Percentiles rank a stretch among this genome's conserved stretches.
These are phyloP conservation scores for Dianthus caryophyllus DNA, from an alignment of 148 eudicot genomes.

Conservation along the genomic window DNA sequence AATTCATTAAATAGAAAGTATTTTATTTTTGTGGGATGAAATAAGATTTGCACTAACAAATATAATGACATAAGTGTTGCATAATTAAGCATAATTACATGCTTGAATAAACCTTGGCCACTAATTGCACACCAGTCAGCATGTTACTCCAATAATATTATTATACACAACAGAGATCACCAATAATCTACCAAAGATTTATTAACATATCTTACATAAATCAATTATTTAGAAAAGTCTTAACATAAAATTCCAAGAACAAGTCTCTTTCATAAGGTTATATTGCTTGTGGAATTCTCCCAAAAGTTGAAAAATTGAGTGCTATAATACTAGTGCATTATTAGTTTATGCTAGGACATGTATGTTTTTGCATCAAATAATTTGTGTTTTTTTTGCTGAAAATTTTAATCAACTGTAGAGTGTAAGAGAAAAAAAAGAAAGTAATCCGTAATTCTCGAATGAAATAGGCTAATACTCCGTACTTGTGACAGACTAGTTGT, in stretches of 20 bases:
- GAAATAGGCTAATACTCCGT: no score
- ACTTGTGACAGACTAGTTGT: no score
- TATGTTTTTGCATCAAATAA: neutral
- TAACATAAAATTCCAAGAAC: neutral
- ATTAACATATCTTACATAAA: neutral
- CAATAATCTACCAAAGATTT: neutral
- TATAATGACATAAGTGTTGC: neutral
- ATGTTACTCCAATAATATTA: slow-evolving; percentile 9
- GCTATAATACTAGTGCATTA: slow-evolving; percentile 3
- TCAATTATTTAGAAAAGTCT: slow-evolving; percentile 1
- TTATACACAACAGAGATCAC: neutral
- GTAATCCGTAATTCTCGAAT: no score
- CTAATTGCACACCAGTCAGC: slow-evolving; percentile 1
- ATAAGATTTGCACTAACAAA: neutral
- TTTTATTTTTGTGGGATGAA: neutral
- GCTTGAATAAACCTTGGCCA: neutral
- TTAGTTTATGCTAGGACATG: neutral
- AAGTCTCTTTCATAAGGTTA: neutral
- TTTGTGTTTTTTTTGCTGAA: slow-evolving; percentile 5
- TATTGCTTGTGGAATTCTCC: slow-evolving; percentile 16
- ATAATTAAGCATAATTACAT: neutral
- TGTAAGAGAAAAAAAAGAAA: neutral
- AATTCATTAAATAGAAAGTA: no score
- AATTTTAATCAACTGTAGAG: neutral
- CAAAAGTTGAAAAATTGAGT: neutral